Conservation (phyloP, 2,329 filamentous ascomycete species). For the Alternaria brassicae region DNA sequence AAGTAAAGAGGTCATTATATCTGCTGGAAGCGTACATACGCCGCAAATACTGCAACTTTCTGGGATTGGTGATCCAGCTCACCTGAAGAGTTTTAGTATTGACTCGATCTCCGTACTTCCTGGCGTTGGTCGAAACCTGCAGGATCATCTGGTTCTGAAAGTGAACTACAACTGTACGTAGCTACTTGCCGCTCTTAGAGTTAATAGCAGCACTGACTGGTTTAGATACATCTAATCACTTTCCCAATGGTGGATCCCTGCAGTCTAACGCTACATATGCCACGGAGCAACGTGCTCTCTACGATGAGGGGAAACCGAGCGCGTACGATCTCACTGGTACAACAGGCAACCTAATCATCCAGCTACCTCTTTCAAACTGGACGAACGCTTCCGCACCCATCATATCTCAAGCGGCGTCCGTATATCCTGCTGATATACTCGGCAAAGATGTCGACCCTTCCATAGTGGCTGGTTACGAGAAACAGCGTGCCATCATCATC, state of each 20-base stretch:
- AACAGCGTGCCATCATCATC: conserved; percentile 34
- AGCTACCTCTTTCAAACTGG: conserved; percentile 21
- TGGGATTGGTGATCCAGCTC: conserved; percentile 58
- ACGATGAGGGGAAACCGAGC: conserved; percentile 32
- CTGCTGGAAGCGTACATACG: conserved; percentile 65
- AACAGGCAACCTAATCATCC: conserved; percentile 28
- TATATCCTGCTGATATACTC: not conserved
- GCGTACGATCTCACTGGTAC: conserved; percentile 36
- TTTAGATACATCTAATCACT: conserved; percentile 20
- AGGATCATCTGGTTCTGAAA: conserved; percentile 33
- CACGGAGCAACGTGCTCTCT: conserved; percentile 37
- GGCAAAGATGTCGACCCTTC: not conserved
- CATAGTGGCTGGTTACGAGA: conserved; percentile 28
- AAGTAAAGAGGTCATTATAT: conserved; percentile 62
- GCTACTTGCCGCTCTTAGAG: not conserved
- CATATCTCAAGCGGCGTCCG: conserved; percentile 13
- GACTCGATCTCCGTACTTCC: conserved; percentile 26
- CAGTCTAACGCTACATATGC: conserved; percentile 35
- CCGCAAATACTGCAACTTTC: conserved; percentile 69
- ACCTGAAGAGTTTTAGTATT: conserved; percentile 24
- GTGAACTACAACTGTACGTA: conserved; percentile 32
- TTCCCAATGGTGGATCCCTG: conserved; percentile 27
- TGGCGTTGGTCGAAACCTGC: conserved; percentile 39
- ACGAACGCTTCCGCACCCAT: conserved; percentile 20
- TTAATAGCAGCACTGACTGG: not conserved